Percentiles rank a stretch among this genome's conserved stretches.
Conservation (phyloP, 768 basidiomycete genomes). For the Hericium rajendrae region DNA sequence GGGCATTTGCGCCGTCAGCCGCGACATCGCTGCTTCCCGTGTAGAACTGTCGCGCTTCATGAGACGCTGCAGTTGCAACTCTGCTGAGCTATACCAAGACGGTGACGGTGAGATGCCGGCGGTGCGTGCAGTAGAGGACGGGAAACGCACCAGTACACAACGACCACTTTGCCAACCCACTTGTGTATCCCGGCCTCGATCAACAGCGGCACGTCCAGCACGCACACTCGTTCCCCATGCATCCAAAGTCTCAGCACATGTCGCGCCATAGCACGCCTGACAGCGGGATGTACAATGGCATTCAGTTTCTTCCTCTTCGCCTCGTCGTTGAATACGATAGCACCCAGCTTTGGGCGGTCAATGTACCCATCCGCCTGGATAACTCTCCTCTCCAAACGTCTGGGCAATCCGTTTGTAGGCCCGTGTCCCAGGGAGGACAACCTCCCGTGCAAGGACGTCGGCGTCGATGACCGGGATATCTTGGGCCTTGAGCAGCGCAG, state of each 20-base stretch:
- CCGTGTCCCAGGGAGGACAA: slow-evolving; percentile 75
- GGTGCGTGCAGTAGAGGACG: neutral
- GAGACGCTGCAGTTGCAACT: slow-evolving; percentile 77
- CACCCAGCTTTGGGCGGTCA: slow-evolving; percentile 75
- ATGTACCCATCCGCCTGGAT: slow-evolving; percentile 61
- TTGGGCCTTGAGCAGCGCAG: slow-evolving; percentile 55
- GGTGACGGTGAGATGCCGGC: neutral
- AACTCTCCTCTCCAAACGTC: slow-evolving; percentile 63
- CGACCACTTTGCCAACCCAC: slow-evolving; percentile 73
- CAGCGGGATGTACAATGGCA: slow-evolving; percentile 82
- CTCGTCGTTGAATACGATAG: slow-evolving; percentile 76
- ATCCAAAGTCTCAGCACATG: slow-evolving; percentile 64
- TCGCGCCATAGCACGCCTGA: slow-evolving; percentile 69
- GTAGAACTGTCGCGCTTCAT: slow-evolving; percentile 65
- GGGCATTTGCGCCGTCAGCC: slow-evolving; percentile 74
- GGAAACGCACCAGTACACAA: slow-evolving; percentile 78
- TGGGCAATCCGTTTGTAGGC: slow-evolving; percentile 57
- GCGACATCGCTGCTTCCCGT: slow-evolving; percentile 55
- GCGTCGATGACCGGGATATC: slow-evolving; percentile 85
- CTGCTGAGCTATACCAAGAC: slow-evolving; percentile 48
- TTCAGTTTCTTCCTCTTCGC: slow-evolving; percentile 67
- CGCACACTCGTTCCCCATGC: slow-evolving; percentile 63
- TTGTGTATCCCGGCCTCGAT: slow-evolving; percentile 83
- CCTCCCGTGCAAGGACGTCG: slow-evolving; percentile 78
- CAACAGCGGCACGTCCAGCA: slow-evolving; percentile 87